Conservation (phyloP, 106 monocot species). For the Vanilla planifolia region DNA sequence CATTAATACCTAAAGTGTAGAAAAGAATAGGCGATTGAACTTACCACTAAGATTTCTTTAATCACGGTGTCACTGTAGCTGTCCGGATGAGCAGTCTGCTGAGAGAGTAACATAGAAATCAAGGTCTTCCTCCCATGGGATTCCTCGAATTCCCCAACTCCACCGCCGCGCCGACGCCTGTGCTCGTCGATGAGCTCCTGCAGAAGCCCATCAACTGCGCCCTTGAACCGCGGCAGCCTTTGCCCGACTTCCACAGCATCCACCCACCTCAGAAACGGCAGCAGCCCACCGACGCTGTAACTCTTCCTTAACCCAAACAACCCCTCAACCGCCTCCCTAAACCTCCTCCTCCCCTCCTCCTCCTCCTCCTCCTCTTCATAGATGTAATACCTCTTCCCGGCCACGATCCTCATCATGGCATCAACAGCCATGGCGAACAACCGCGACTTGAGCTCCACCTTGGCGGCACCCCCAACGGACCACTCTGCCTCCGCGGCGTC, state of each 20-base stretch:
- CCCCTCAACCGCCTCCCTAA: background rate
- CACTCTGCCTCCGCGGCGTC: background rate
- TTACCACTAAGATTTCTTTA: background rate
- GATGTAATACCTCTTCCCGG: slow-evolving; percentile 9
- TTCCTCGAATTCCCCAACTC: background rate
- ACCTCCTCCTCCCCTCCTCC: slow-evolving; percentile 9
- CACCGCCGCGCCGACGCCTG: background rate
- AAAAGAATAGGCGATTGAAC: too few species aligned
- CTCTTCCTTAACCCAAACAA: background rate
- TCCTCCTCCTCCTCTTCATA: background rate
- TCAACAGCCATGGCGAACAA: slow-evolving; percentile 15
- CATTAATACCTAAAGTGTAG: too few species aligned
- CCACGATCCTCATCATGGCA: slow-evolving; percentile 18
- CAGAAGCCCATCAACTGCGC: background rate
- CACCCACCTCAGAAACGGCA: slow-evolving; percentile 1
- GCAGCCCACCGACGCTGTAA: background rate
- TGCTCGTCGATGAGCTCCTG: slow-evolving; percentile 5
- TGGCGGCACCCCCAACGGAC: background rate
- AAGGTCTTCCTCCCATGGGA: background rate
- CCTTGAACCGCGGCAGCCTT: slow-evolving; percentile 5
- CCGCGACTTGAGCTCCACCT: slow-evolving; percentile 19
- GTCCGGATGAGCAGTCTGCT: background rate
- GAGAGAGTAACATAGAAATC: background rate
- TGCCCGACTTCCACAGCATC: background rate
- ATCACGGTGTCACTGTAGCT: background rate